These are phyloP conservation scores for Vickermania spadyakhi DNA, from an alignment of 208 protist species.

Conservation along the genomic window DNA sequence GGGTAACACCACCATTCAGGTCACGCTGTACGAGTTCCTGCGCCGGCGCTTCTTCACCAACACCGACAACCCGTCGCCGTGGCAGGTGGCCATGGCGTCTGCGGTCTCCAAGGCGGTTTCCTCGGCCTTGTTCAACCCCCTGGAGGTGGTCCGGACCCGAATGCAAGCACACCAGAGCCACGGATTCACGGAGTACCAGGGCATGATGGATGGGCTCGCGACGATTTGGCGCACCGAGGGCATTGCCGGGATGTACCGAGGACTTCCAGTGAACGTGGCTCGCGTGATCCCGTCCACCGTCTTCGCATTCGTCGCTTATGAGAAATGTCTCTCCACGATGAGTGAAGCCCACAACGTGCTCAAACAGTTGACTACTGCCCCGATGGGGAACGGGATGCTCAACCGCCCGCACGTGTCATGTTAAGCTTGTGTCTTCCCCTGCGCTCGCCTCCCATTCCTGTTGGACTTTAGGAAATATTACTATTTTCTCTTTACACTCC, in stretches of 20 bases:
- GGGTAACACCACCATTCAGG: constrained; percentile 70
- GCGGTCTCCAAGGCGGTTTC: constrained; percentile 62
- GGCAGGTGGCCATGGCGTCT: constrained; percentile 55
- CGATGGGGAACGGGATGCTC: not conserved
- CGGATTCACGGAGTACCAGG: constrained; percentile 26
- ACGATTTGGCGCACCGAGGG: constrained; percentile 74
- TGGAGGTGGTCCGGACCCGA: constrained; percentile 77
- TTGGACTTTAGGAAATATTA: too few species aligned
- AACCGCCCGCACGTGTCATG: not conserved
- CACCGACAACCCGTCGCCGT: constrained; percentile 37
- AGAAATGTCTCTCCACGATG: constrained; percentile 54
- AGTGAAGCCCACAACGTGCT: constrained; percentile 8
- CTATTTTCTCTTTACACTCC: too few species aligned
- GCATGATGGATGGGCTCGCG: constrained; percentile 43
- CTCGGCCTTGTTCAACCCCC: constrained; percentile 61
- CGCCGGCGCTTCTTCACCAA: constrained; percentile 48
- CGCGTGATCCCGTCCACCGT: constrained; percentile 77
- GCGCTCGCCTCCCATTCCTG: too few species aligned
- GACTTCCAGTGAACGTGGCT: constrained; percentile 63
- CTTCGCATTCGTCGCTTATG: constrained; percentile 71
- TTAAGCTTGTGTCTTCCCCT: too few species aligned
- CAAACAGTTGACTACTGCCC: not conserved
- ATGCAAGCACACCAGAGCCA: constrained; percentile 63
- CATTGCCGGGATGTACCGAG: constrained; percentile 61
- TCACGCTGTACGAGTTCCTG: constrained; percentile 77